phyloP scores from a whole-genome alignment of 441 rosid species.

The Bruguiera hainesii region DNA sequence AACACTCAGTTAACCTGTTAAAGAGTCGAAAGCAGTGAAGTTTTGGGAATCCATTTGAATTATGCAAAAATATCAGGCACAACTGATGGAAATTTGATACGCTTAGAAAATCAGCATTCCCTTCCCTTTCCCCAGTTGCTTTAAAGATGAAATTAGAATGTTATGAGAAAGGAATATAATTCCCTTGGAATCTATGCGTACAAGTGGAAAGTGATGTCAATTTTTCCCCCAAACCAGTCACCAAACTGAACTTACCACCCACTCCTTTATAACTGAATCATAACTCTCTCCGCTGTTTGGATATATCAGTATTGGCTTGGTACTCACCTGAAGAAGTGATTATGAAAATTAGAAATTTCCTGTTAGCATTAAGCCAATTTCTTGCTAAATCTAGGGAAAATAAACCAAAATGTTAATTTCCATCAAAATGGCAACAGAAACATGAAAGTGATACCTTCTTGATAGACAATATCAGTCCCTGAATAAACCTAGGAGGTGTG shows the following conservation, averaged over 20 bases:
- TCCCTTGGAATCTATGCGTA: not conserved
- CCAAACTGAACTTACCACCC: constrained; percentile 66
- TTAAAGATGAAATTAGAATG: not conserved
- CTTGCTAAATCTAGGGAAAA: not conserved
- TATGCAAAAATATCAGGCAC: too few relatives aligned
- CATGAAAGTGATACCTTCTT: constrained; percentile 42
- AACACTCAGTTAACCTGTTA: not conserved
- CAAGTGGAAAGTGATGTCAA: not conserved
- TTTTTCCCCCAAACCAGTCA: not conserved
- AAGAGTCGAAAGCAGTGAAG: not conserved
- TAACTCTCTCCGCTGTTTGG: constrained; percentile 91
- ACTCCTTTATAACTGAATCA: constrained; percentile 60
- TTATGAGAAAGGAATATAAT: not conserved
- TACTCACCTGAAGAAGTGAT: constrained; percentile 51
- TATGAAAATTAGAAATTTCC: constrained; percentile 11
- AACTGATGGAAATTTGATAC: not conserved
- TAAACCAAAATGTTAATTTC: not conserved
- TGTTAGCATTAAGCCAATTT: not conserved
- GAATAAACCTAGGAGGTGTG: constrained; percentile 83
- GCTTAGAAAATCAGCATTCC: not conserved
- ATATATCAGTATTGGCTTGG: constrained; percentile 74
- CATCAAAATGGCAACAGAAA: constrained; percentile 1
- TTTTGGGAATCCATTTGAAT: not conserved
- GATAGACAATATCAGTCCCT: constrained; percentile 48
- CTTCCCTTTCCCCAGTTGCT: not conserved